phyloP scores from a whole-genome alignment of 1,284 basidiomycete genomes.

The Puccinia hordei region DNA sequence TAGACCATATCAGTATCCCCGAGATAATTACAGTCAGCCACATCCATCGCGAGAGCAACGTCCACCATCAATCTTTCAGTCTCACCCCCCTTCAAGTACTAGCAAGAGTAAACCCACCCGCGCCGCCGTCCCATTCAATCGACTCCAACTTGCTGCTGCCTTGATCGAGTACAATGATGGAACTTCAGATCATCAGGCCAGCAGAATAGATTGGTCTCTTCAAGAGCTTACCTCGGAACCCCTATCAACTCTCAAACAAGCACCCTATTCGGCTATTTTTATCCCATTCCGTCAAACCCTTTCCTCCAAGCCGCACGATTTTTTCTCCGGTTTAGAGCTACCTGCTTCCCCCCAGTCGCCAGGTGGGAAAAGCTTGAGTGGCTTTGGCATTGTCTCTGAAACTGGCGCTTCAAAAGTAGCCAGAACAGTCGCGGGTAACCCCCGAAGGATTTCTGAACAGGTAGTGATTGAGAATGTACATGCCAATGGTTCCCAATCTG shows the following conservation, averaged over 20 bases:
- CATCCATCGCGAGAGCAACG: constrained; percentile 29
- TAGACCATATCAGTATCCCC: constrained; percentile 8
- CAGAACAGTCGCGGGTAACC: background rate
- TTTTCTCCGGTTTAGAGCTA: constrained; percentile 34
- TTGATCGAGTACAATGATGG: constrained; percentile 38
- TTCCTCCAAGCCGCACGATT: constrained; percentile 32
- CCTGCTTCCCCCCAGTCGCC: constrained; percentile 21
- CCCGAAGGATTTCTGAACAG: constrained; percentile 2
- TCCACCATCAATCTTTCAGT: constrained; percentile 26
- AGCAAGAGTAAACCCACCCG: constrained; percentile 19
- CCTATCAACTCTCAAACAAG: constrained; percentile 14
- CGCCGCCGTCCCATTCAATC: constrained; percentile 38
- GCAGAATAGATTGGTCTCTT: constrained; percentile 22
- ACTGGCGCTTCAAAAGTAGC: background rate
- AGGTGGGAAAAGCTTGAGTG: constrained; percentile 19
- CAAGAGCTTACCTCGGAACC: constrained; percentile 27
- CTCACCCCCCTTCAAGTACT: background rate
- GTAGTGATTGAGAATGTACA: constrained; percentile 1
- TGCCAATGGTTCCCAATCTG: constrained; percentile 14
- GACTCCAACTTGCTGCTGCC: constrained; percentile 50
- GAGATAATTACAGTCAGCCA: background rate
- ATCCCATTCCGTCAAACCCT: constrained; percentile 41
- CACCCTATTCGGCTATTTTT: constrained; percentile 46
- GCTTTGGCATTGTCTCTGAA: constrained; percentile 39
- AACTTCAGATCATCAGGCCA: background rate